Conservation (phyloP, 2,329 filamentous ascomycete genomes). For the Drechslerella coelobrocha region DNA sequence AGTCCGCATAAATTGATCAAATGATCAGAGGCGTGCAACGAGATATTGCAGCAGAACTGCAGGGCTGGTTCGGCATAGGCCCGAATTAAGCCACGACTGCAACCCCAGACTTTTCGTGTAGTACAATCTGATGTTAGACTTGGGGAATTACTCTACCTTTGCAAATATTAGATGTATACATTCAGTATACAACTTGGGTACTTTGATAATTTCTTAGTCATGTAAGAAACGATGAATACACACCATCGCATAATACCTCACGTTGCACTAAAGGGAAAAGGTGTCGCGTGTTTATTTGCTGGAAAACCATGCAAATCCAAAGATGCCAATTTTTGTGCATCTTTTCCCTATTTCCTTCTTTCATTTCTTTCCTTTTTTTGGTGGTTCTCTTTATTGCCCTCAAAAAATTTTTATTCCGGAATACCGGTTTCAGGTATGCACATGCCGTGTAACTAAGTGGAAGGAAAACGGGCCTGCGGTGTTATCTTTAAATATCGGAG, state of each 20-base stretch:
- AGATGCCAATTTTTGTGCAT: not conserved
- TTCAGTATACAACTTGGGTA: not conserved
- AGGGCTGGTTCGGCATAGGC: not conserved
- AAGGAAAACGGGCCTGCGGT: slow-evolving; percentile 1
- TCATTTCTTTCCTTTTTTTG: not conserved
- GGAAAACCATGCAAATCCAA: slow-evolving; percentile 10
- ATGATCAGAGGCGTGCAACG: slow-evolving; percentile 6
- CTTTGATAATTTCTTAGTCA: not conserved
- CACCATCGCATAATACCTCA: not conserved
- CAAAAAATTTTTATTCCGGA: slow-evolving; percentile 5
- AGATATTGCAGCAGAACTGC: not conserved
- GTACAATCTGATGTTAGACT: too few relatives aligned
- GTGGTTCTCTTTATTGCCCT: slow-evolving; percentile 9
- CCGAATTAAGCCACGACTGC: not conserved
- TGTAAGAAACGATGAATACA: slow-evolving; percentile 14
- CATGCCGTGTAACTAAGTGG: slow-evolving; percentile 27
- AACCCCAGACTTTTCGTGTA: not conserved
- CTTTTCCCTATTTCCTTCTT: not conserved
- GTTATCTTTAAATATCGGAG: too few relatives aligned
- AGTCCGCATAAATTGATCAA: slow-evolving; percentile 6
- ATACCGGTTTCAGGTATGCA: slow-evolving; percentile 15
- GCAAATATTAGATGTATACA: not conserved
- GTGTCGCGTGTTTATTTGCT: slow-evolving; percentile 47
- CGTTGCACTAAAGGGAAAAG: slow-evolving; percentile 12
- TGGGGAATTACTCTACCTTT: not conserved